These are phyloP conservation scores for Casuarina glauca DNA, from an alignment of 306 rosid genomes.

Conservation along the genomic window DNA sequence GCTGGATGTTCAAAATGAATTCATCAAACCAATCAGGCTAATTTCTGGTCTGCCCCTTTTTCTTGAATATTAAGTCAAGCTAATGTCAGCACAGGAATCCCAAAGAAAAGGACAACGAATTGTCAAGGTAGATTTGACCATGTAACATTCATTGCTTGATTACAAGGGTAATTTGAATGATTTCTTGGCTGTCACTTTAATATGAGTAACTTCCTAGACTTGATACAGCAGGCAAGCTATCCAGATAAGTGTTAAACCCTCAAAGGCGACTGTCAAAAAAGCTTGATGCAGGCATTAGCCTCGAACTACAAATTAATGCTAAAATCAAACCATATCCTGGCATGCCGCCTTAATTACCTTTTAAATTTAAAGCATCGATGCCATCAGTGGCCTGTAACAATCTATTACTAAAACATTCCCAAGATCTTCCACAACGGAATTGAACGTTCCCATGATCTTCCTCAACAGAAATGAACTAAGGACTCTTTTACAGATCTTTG, in stretches of 20 bases:
- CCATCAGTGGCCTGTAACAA: neutral
- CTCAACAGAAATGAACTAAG: too few relatives aligned
- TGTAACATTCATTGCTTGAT: neutral
- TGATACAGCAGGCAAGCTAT: neutral
- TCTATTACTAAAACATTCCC: neutral
- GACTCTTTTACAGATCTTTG: neutral
- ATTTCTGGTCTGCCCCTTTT: neutral
- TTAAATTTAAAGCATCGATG: neutral
- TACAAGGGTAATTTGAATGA: neutral
- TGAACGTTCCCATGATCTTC: too few relatives aligned
- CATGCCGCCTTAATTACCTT: neutral
- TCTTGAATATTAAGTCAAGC: neutral
- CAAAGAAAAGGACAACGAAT: neutral
- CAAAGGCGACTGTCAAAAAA: neutral
- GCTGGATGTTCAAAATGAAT: neutral
- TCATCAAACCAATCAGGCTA: neutral
- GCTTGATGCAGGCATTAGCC: neutral
- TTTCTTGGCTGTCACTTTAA: neutral
- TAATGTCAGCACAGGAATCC: neutral
- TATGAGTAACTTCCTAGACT: too few relatives aligned
- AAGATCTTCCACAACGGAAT: too few relatives aligned
- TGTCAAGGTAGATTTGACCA: neutral
- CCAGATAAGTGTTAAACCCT: neutral
- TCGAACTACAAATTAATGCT: neutral
- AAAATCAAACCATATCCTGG: neutral